Conservation (phyloP, 1,139 yeast genomes). For the Yamadazyma kanchanaburiensis region DNA sequence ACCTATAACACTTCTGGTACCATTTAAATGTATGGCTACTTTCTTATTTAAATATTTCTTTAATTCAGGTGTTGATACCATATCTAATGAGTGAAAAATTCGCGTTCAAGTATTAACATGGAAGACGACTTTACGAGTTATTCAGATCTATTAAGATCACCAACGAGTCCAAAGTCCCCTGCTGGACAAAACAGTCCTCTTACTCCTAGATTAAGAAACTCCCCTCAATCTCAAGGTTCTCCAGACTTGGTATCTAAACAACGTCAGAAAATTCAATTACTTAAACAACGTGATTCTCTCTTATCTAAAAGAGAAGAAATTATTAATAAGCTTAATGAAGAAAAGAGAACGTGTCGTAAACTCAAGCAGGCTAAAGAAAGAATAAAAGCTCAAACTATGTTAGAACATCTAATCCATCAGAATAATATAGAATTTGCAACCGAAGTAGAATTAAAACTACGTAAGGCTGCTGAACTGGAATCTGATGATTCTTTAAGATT, state of each 20-base stretch:
- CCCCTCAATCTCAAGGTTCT: background rate
- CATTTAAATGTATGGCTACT: conserved; percentile 67
- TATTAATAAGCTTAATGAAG: conserved; percentile 18
- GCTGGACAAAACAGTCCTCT: too few relatives aligned
- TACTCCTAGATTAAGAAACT: background rate
- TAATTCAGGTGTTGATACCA: conserved; percentile 68
- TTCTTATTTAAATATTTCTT: conserved; percentile 72
- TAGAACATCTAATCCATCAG: conserved; percentile 22
- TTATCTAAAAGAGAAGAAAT: conserved; percentile 18
- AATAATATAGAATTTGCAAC: conserved; percentile 17
- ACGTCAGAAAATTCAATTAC: conserved; percentile 17
- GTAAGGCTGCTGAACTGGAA: conserved; percentile 8
- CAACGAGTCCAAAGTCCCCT: too few relatives aligned
- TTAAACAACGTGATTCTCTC: conserved; percentile 18
- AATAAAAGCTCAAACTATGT: conserved; percentile 13
- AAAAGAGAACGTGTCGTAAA: conserved; percentile 15
- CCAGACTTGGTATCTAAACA: conserved; percentile 16
- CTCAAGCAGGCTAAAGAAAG: conserved; percentile 16
- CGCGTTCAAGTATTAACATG: too few relatives aligned
- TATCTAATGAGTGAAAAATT: too few relatives aligned
- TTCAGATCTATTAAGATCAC: conserved; percentile 19
- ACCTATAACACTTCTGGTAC: conserved; percentile 70
- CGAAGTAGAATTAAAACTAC: conserved; percentile 2
- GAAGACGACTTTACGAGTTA: conserved; percentile 25
- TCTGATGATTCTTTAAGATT: conserved; percentile 20